phyloP scores from a whole-genome alignment of 1,139 yeast species.

The Wickerhamomyces sp. region DNA sequence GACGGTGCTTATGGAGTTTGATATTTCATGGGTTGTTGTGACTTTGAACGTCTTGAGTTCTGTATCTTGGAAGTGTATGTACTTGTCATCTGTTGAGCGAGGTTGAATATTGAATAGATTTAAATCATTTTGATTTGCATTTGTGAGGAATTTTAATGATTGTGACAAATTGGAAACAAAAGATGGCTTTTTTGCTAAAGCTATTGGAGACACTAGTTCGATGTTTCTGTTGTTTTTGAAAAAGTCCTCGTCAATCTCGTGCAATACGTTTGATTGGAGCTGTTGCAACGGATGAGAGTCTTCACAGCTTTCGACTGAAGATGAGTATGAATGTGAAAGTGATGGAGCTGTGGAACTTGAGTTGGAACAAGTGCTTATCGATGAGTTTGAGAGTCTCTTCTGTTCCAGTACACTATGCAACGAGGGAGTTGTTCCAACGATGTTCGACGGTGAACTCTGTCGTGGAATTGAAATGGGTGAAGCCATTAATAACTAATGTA shows the following conservation, averaged over 20 bases:
- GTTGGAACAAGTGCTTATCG: slow-evolving; percentile 2
- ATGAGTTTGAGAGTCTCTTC: slow-evolving; percentile 11
- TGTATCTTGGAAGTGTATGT: slow-evolving; percentile 6
- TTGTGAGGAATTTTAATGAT: slow-evolving; percentile 17
- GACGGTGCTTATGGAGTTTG: neutral
- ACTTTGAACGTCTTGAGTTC: slow-evolving; percentile 23
- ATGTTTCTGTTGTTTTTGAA: neutral
- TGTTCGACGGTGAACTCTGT: slow-evolving; percentile 3
- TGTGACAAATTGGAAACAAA: slow-evolving; percentile 21
- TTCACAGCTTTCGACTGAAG: slow-evolving; percentile 15
- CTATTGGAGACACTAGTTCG: neutral
- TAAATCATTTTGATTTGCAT: slow-evolving; percentile 12
- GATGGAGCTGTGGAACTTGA: slow-evolving; percentile 1
- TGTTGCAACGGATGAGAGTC: slow-evolving; percentile 20
- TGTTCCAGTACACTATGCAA: slow-evolving; percentile 21
- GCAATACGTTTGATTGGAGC: slow-evolving; percentile 15
- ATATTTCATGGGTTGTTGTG: slow-evolving; percentile 11
- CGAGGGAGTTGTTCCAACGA: slow-evolving; percentile 25
- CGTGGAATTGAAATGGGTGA: slow-evolving; percentile 19
- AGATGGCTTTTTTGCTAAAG: slow-evolving; percentile 6
- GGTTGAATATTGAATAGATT: slow-evolving; percentile 22
- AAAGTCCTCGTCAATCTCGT: slow-evolving; percentile 10
- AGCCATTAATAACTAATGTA: too few relatives aligned
- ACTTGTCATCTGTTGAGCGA: slow-evolving; percentile 22
- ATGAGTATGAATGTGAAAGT: slow-evolving; percentile 4